Conservation (phyloP, 2,329 filamentous ascomycete genomes). For the Fusarium stilboides region DNA sequence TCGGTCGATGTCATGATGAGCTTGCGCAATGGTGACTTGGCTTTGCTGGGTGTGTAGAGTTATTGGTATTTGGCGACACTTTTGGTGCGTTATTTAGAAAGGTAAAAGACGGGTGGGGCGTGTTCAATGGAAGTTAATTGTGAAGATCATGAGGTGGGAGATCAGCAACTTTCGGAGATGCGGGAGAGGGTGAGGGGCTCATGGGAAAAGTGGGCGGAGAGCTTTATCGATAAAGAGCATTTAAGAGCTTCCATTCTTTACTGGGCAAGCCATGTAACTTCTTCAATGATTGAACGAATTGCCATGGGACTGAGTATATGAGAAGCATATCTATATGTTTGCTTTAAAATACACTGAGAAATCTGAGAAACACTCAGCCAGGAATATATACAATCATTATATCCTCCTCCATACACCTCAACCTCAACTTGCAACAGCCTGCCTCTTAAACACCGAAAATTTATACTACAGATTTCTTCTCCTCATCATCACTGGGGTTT, state of each 20-base stretch:
- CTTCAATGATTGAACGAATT: too few species aligned
- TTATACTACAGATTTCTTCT: constrained; percentile 1
- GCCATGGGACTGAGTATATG: too few species aligned
- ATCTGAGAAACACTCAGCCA: too few species aligned
- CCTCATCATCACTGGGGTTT: background rate
- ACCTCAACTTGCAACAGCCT: too few species aligned
- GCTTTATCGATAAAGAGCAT: constrained; percentile 37
- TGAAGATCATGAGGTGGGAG: constrained; percentile 34
- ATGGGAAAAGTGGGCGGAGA: constrained; percentile 35
- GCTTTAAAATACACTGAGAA: background rate
- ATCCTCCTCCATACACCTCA: too few species aligned
- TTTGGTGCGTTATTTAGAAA: background rate
- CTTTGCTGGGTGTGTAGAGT: background rate
- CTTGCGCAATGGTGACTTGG: background rate
- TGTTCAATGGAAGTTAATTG: constrained; percentile 9
- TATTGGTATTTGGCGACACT: background rate
- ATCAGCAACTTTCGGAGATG: constrained; percentile 42
- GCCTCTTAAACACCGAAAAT: background rate
- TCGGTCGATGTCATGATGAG: constrained; percentile 30
- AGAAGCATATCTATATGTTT: background rate
- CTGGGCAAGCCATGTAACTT: too few species aligned
- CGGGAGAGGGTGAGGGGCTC: constrained; percentile 33
- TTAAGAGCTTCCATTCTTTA: background rate
- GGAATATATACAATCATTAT: too few species aligned
- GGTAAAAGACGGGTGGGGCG: background rate